Evolutionary conservation across 495 filamentous ascomycete species (phyloP).

Genomic region (Trichoderma gamsii): DNA sequence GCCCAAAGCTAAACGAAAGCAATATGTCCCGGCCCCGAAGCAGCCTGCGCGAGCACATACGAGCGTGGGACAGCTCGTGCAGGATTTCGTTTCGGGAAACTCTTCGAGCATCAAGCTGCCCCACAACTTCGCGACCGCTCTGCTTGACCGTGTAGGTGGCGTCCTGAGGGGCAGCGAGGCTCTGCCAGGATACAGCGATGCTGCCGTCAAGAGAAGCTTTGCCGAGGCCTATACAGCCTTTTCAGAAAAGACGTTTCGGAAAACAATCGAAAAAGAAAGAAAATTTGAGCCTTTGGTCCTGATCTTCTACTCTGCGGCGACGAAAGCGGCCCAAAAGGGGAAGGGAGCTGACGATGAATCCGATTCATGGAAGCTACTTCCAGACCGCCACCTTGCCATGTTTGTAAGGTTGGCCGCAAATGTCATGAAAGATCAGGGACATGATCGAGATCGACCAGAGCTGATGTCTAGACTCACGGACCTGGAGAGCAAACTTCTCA

Average conservation of each 20-base stretch:
- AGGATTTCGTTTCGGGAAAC: slow-evolving; percentile 42
- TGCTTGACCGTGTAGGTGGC: slow-evolving; percentile 72
- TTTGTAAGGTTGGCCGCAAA: slow-evolving; percentile 83
- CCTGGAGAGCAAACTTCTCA: slow-evolving; percentile 86
- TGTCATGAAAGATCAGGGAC: slow-evolving; percentile 70
- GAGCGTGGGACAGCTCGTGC: slow-evolving; percentile 62
- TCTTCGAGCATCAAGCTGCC: slow-evolving; percentile 39
- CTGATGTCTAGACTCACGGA: slow-evolving; percentile 69
- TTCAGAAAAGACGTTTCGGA: slow-evolving; percentile 74
- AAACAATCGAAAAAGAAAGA: slow-evolving; percentile 88
- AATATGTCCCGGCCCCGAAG: slow-evolving; percentile 66
- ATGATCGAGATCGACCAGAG: slow-evolving; percentile 71
- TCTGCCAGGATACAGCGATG: slow-evolving; percentile 79
- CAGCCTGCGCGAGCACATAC: slow-evolving; percentile 59
- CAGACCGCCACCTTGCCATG: slow-evolving; percentile 89
- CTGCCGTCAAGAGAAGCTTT: slow-evolving; percentile 83
- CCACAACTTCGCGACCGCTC: slow-evolving; percentile 56
- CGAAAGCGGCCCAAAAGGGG: slow-evolving; percentile 80
- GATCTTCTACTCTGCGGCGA: slow-evolving; percentile 64
- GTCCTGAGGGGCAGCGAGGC: slow-evolving; percentile 62
- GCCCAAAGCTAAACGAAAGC: slow-evolving; percentile 77
- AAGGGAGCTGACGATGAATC: slow-evolving; percentile 63
- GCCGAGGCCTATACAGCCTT: slow-evolving; percentile 66
- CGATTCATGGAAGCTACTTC: slow-evolving; percentile 84
- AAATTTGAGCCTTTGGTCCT: slow-evolving; percentile 90